Base-by-base conservation (phyloP, 2,329 filamentous ascomycete genomes). In the Talaromyces sp. region DNA sequence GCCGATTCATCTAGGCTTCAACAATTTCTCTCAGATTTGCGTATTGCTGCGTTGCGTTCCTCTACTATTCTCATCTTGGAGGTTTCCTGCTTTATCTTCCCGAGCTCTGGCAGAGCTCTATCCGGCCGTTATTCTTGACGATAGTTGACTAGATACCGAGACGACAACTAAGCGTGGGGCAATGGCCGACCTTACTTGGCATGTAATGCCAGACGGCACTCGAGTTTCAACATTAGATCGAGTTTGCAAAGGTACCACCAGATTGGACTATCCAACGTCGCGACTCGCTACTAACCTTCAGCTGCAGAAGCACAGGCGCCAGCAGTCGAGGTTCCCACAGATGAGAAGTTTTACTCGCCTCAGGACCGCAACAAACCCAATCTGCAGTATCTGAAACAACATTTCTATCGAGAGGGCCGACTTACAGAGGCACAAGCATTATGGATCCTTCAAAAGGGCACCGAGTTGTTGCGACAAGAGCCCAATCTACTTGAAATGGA, bases 401-500 rank as follows among this genome's bases (percentile, higher is more conserved):
- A 99, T 74, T 95, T 99, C 77, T 97, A 96, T 75, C 89, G 94
- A 64, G 94, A 99, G 80, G 94, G 94, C 62, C 91, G 94, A 66
- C 81, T 99, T 72, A 97, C 93, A 50, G 92, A 99, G 74, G 93
- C 97, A 68, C 94, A 99, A 79, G 94, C 94, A 60, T 80, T 99
- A 75, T 97, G 88, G 86, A 97, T 99, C 69, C 87, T 99, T 73
- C 84, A 85, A 67, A 86, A 87, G 67, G 94, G 93, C 62, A 91
- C 90, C 57, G 89, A 96, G 74, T 78, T 97, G 53, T 81, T 99
- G 68, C 88, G 88, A 70, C 81, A 87, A 62, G 94, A 99, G 78
- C 93, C 94, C 63, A 99, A 97, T 75, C 81, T 99, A 64, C 82
- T 99, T 66, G 94, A 99, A 81, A 99, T 99, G 94, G 94, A 99